Evolutionary conservation across 2,329 filamentous ascomycete species (phyloP).

Genomic region (Penicillium sp.): DNA sequence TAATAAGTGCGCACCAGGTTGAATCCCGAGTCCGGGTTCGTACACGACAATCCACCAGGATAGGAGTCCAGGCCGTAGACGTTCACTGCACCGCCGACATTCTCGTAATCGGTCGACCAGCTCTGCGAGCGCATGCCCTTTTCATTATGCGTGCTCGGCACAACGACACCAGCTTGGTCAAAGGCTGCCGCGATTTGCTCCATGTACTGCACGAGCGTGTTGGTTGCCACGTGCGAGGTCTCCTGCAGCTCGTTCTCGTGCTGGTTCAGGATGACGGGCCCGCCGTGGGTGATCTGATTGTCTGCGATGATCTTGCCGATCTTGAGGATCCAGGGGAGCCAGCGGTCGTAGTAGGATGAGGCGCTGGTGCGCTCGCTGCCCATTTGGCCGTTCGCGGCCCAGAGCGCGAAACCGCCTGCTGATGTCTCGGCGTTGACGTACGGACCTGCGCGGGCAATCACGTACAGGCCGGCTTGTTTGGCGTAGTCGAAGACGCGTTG

Average conservation of each 20-base stretch:
- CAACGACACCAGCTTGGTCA: constrained; percentile 50
- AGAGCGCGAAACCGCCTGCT: constrained; percentile 50
- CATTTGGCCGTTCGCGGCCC: constrained; percentile 51
- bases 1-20: constrained; percentile 56
- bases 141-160: constrained; percentile 55
- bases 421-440: constrained; percentile 57
- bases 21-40: constrained; percentile 53
- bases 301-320: constrained; percentile 52
- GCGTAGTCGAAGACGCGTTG: constrained; percentile 55
- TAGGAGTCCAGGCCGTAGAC: constrained; percentile 39
- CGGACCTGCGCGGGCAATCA: constrained; percentile 55
- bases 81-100: constrained; percentile 59
- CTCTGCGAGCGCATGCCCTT: constrained; percentile 53
- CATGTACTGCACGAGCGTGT: constrained; percentile 56
- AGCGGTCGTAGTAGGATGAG: constrained; percentile 47
- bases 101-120: constrained; percentile 58
- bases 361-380: constrained; percentile 49
- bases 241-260: constrained; percentile 58
- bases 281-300: constrained; percentile 55
- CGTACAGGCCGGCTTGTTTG: constrained; percentile 55
- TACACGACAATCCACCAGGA: constrained; percentile 51
- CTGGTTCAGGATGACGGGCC: constrained; percentile 55
- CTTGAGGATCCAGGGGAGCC: constrained; percentile 52
- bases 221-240: constrained; percentile 44
- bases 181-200: constrained; percentile 54